Percentiles rank a stretch among this genome's conserved stretches.
Evolutionary conservation across 2,329 filamentous ascomycete species (phyloP).

Genomic region (Microcera coccophila): DNA sequence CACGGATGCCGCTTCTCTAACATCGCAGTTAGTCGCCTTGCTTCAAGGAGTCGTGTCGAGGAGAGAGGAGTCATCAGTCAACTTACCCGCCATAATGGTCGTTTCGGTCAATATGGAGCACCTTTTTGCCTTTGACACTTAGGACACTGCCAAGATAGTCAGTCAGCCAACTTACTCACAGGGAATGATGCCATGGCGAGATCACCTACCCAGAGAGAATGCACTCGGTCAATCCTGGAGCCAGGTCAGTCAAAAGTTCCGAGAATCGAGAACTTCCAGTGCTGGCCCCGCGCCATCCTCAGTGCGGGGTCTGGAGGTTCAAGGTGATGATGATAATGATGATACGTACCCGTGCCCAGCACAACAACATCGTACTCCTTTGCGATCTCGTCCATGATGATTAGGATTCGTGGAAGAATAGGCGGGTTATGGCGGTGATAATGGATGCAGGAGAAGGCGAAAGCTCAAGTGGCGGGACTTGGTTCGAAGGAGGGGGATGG

Average conservation of each 20-base stretch:
- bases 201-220: conserved; percentile 87
- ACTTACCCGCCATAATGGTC: conserved; percentile 96
- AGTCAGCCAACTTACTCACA: conserved; percentile 17
- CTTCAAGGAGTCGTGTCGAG: background rate
- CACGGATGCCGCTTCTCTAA: conserved; percentile 83
- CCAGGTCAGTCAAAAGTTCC: conserved; percentile 18
- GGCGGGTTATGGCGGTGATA: background rate
- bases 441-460: conserved; percentile 15
- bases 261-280: conserved; percentile 2
- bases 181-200: background rate
- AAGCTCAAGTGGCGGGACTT: conserved; percentile 30
- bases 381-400: conserved; percentile 98
- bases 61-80: background rate
- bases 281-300: background rate
- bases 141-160: conserved; percentile 61
- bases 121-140: conserved; percentile 98
- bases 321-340: no score
- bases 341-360: conserved; percentile 81
- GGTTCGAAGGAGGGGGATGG: conserved; percentile 3
- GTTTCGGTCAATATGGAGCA: conserved; percentile 97
- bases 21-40: conserved; percentile 26
- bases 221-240: conserved; percentile 89
- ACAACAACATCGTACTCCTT: conserved; percentile 99
- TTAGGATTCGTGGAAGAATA: conserved; percentile 1
- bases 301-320: conserved; percentile 1